A percentile compares a stretch with the other conserved stretches of the same genome.
Conservation (phyloP, 1,139 yeast species). For the Lodderomyces pseudojiufengensis region DNA sequence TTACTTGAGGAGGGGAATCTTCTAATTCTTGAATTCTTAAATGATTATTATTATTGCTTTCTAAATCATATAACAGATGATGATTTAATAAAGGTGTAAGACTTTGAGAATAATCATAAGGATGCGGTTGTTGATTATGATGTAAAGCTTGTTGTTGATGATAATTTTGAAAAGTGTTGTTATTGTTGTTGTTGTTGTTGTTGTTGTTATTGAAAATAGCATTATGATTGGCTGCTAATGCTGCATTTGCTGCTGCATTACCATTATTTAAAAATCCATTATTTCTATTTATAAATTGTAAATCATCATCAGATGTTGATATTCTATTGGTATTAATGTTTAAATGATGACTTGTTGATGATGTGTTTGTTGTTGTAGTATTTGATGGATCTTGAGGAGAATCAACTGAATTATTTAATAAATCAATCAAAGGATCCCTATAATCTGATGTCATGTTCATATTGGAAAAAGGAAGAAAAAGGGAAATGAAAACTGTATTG, state of each 20-base stretch:
- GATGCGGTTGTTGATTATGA: constrained; percentile 6
- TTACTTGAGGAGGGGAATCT: constrained; percentile 6
- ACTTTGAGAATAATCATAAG: constrained; percentile 5
- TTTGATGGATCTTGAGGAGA: neutral
- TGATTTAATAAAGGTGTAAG: constrained; percentile 15
- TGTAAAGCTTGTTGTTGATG: constrained; percentile 1
- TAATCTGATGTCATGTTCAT: constrained; percentile 10
- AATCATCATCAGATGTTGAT: constrained; percentile 18
- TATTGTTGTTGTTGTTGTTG: constrained; percentile 3
- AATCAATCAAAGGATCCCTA: constrained; percentile 11
- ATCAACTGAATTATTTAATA: constrained; percentile 6
- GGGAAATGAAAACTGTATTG: neutral
- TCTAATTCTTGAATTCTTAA: constrained; percentile 8
- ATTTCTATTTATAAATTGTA: constrained; percentile 32
- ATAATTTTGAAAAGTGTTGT: constrained; percentile 4
- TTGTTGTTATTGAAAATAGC: constrained; percentile 2
- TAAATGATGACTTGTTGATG: neutral
- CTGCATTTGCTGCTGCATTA: neutral
- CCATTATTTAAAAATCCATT: too few species aligned
- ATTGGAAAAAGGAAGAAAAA: neutral
- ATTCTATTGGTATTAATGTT: neutral
- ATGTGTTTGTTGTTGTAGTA: neutral
- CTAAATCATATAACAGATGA: constrained; percentile 11
- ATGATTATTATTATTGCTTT: constrained; percentile 5
- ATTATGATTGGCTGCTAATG: neutral